Percentiles rank a stretch among this genome's conserved stretches.
These are phyloP conservation scores for Kodamaea kakaduensis DNA, from an alignment of 805 yeast species.

Conservation along the genomic window DNA sequence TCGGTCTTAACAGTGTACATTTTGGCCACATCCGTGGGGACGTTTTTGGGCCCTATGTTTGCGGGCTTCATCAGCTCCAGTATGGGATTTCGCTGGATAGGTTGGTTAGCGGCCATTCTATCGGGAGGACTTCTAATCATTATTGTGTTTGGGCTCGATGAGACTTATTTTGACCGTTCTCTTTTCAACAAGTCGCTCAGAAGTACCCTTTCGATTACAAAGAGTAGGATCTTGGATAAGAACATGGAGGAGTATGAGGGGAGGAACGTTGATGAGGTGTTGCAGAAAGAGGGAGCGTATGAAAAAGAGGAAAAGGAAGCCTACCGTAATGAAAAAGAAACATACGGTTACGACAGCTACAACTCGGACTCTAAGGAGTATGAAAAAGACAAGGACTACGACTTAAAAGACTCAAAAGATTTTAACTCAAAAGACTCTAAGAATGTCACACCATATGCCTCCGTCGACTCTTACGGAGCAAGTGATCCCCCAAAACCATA, in stretches of 20 bases:
- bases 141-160: conserved; percentile 61
- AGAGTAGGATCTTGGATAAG: conserved; percentile 3
- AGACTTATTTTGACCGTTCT: conserved; percentile 59
- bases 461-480: conserved; percentile 1
- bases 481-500: conserved; percentile 30
- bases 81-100: conserved; percentile 75
- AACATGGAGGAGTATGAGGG: too few relatives aligned
- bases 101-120: conserved; percentile 58
- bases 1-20: conserved; percentile 69
- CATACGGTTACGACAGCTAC: too few relatives aligned
- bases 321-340: conserved; percentile 1
- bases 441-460: too few relatives aligned
- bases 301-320: conserved; percentile 2
- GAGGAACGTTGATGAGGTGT: too few relatives aligned
- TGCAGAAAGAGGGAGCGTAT: too few relatives aligned
- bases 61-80: conserved; percentile 68
- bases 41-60: conserved; percentile 73
- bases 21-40: conserved; percentile 69
- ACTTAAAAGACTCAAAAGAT: too few relatives aligned
- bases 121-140: conserved; percentile 45
- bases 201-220: conserved; percentile 4
- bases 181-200: conserved; percentile 5
- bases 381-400: too few relatives aligned
- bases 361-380: too few relatives aligned
- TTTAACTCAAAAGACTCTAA: too few relatives aligned